These are phyloP conservation scores for Metarhizium album DNA, from an alignment of 2,329 filamentous ascomycete species.

Conservation along the genomic window DNA sequence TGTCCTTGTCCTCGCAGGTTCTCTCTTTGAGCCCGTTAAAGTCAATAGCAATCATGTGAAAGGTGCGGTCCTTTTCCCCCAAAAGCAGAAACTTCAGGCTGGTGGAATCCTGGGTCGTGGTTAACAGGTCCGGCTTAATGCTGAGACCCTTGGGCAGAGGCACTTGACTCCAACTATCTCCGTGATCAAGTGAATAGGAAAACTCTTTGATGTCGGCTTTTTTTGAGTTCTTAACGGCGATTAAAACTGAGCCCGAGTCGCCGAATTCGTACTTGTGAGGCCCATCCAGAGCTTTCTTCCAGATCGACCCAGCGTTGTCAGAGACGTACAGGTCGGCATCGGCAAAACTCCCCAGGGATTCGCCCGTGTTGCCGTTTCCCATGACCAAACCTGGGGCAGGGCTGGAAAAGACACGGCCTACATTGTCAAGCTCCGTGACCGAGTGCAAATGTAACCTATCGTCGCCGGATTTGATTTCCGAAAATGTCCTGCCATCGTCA, in stretches of 20 bases:
- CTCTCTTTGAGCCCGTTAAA: slow-evolving; percentile 72
- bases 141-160: slow-evolving; percentile 56
- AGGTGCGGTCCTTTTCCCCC: slow-evolving; percentile 46
- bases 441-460: slow-evolving; percentile 80
- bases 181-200: slow-evolving; percentile 79
- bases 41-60: slow-evolving; percentile 65
- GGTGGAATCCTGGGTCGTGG: slow-evolving; percentile 85
- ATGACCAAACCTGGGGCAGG: slow-evolving; percentile 88
- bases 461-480: slow-evolving; percentile 56
- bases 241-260: slow-evolving; percentile 78
- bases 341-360: slow-evolving; percentile 55
- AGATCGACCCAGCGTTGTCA: slow-evolving; percentile 79
- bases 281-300: slow-evolving; percentile 63
- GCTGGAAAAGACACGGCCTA: slow-evolving; percentile 84
- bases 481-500: slow-evolving; percentile 84
- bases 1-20: slow-evolving; percentile 66
- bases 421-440: slow-evolving; percentile 72
- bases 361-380: slow-evolving; percentile 85
- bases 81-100: slow-evolving; percentile 82
- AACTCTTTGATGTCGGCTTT: slow-evolving; percentile 47
- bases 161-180: slow-evolving; percentile 68
- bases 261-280: slow-evolving; percentile 96
- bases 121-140: slow-evolving; percentile 62
- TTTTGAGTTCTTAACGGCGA: slow-evolving; percentile 69
- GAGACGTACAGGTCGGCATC: slow-evolving; percentile 80